Base-by-base conservation (phyloP, 1,284 basidiomycete species). In the Mycosarcoma maydis region DNA sequence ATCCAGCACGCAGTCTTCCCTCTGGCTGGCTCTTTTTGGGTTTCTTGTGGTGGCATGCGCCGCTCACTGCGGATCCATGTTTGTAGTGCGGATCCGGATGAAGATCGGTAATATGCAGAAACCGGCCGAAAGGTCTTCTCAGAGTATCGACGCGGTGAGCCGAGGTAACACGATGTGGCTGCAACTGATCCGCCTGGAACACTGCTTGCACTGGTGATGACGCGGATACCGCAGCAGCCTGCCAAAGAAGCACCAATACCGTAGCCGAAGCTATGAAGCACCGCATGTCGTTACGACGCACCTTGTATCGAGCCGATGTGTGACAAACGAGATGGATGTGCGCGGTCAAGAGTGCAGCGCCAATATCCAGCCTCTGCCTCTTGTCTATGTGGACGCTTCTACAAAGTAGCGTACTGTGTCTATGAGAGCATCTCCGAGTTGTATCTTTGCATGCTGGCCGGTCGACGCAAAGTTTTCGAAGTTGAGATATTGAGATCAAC, bases 51-150 rank as follows among this genome's bases (percentile, higher is more conserved):
- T 74, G 69, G 33, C 72, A 73, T 8, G 56, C 62, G 6, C 47
- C 61, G 27, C 53, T 62, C 49, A 71, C 69, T 6, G 71, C 53
- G 80, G 82, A 73, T 84, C 85, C 80, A 85, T 85, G 78, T 86
- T 86, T 82, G 86, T 88, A 57, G 86, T 85, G 83, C 24, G 87
- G 86, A 82, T 92, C 91, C 23, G 90, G 90, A 77, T 92, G 91
- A 65, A 92, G 87, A 81, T 92, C 91, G 36, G 90, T 91, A 69
- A 92, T 87, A 73, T 88, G 87, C 19, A 92, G 82, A 81, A 92
- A 92, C 34, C 90, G 86, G 3, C 90, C 90, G 59, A 87, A 87
- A 2, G 62, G 68, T 27, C 56, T 64, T 16, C 60, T 32, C 14
- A 24, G n/a, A 6, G 32, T 17, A 14, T 26, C 29, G 46, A 52